These are phyloP conservation scores for Dictyostelium capitatum DNA, from an alignment of 78 protist species.

Conservation along the genomic window DNA sequence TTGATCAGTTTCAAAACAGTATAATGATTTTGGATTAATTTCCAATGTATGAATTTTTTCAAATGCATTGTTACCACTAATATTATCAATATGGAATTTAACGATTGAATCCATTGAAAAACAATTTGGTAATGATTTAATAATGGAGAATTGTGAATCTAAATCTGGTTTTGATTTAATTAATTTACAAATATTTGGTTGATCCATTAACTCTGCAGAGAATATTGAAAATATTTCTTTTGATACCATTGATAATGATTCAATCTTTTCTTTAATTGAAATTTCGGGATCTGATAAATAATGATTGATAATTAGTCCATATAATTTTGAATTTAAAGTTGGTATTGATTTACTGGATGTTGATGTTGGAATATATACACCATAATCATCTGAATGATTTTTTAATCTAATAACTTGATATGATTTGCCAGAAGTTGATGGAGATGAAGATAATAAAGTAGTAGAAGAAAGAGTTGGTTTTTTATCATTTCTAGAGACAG, in stretches of 20 bases:
- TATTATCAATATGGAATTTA: neutral
- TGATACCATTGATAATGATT: neutral
- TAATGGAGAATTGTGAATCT: neutral
- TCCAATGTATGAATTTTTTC: neutral
- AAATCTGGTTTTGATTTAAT: neutral
- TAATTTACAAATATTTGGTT: neutral
- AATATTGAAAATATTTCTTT: neutral
- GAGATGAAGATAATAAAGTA: neutral
- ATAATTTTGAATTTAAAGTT: neutral
- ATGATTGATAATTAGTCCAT: neutral
- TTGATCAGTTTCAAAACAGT: neutral
- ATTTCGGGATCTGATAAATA: neutral
- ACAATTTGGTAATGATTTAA: constrained; percentile 14
- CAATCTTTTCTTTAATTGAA: neutral
- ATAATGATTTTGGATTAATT: constrained; percentile 15
- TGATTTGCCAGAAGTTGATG: constrained; percentile 3
- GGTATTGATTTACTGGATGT: neutral
- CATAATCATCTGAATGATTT: neutral
- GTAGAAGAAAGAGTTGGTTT: neutral
- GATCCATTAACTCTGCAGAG: neutral
- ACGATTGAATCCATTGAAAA: constrained; percentile 9
- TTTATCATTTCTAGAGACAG: neutral
- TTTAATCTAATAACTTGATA: neutral
- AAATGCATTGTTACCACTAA: neutral
- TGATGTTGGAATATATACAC: neutral